Base-by-base conservation (phyloP, 257 asterid genomes). In the Jaltomata sinuosa region DNA sequence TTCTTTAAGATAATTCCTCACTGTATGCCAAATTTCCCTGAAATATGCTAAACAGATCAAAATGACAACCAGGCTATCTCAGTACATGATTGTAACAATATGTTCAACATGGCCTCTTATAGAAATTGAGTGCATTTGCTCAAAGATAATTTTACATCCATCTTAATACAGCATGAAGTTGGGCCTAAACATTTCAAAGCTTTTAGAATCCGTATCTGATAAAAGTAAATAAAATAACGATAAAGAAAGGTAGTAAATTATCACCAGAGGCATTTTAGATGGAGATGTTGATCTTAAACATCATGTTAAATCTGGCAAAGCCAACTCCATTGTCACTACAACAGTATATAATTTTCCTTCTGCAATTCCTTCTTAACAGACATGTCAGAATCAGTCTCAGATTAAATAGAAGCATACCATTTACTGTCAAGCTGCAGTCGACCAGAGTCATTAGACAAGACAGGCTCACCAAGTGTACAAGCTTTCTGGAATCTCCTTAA, bases 401-500 rank as follows among this genome's bases (percentile, higher is more conserved):
- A 27, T 62, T 38, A 80, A 80, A 83, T 83, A 82, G 72, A 84
- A 84, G 67, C 87, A 57, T 89, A 96, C 99, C 99, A 96, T 93
- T 88, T 93, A 91, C 91, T 96, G 82, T 93, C 93, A 84, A 93
- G 90, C 87, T 94, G 97, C 83, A 89, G 92, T 86, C 78, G 85
- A 65, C 94, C 98, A 47, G 93, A 86, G 88, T 89, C 89, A 86
- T 89, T 91, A 80, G 98, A 89, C 71, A 94, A 86, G 47, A 93
- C 95, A 32, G 92, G 93, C 90, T 92, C 99, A 38, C 95, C 97
- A 85, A 89, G 77, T 80, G 86, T 76, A 89, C 93, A 85, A 88
- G 95, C 98, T 40, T 84, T 80, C 87, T 91, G 95, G 92, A 87
- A 96, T 91, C 98, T 92, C 84, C 98, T 89, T 80, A 91, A 89